Evolutionary conservation across 2,329 filamentous ascomycete species (phyloP), one percentile per base, ranked within the genome.

Genomic region (Ceratocystis variospora): DNA sequence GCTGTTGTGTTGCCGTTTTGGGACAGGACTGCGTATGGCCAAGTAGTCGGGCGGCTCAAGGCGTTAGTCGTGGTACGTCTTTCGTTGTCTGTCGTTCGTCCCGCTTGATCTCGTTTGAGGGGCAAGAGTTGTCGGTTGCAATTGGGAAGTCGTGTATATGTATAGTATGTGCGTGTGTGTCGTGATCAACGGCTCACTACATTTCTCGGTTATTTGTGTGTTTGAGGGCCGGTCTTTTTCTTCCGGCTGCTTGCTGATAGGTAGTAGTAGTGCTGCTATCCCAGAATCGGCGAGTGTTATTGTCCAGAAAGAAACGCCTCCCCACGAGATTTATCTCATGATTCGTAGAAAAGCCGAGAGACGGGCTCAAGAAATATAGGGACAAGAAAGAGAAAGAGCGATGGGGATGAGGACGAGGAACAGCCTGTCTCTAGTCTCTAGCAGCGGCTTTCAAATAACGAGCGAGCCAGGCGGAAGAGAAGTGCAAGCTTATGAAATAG

Each of bases 261-360:
- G 12, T 15, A 41, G 10, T 12, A 41, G 37, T 53, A 19, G 46
- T 48, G 22, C 19, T 53, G 8, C 48, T 25, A 25, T 28, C 4
- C 48, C 19, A 53, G 48, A 25, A 10, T 53, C 48, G 22, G 48
- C 25, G 8, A n/a, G 48, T 53, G 48, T 28, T 41, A 15, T 53
- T 53, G 10, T 53, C 22, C 22, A 53, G 48, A 53, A 28, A 25
- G 25, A 53, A 48, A 28, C 4, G 48, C 48, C 37, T 53, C 19
- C 48, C 48, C 48, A 53, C 48, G 25, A 25, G 48, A 53, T 53
- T 53, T 53, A 53, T 53, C 48, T 53, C 25, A 59, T 59, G 55
- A 19, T 19, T 33, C 28, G 28, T 33, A 31, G 55, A 37, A 17
- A 31, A 12, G 48, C n/a, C 22, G 28, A 33, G 55, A 22, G 48